These are phyloP conservation scores for Sphaerobolus stellatus DNA, from an alignment of 1,284 basidiomycete genomes.

Conservation along the genomic window DNA sequence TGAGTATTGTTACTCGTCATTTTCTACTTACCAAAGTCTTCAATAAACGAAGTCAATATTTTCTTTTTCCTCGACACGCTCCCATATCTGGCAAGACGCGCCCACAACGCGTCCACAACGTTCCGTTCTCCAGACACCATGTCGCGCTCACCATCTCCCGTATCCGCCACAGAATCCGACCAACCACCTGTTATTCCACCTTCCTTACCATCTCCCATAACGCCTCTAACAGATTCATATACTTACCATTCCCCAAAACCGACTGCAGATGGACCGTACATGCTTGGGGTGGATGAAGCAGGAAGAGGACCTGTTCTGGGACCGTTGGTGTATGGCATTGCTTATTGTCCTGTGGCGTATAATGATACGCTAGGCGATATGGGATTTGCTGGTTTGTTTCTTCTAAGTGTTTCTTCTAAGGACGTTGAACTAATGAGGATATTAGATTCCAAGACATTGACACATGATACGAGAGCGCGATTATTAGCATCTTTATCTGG, in stretches of 20 bases:
- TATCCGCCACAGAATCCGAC: not conserved
- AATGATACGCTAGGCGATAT: slow-evolving; percentile 72
- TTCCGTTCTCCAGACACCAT: no score
- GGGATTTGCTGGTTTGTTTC: slow-evolving; percentile 79
- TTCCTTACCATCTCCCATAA: slow-evolving; percentile 55
- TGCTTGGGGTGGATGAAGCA: slow-evolving; percentile 96
- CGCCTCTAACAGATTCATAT: slow-evolving; percentile 70
- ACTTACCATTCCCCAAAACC: slow-evolving; percentile 78
- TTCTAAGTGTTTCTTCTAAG: not conserved
- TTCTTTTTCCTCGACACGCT: no score
- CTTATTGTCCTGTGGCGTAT: slow-evolving; percentile 86
- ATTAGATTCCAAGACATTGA: slow-evolving; percentile 89
- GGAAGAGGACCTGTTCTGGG: slow-evolving; percentile 93
- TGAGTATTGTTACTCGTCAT: no score
- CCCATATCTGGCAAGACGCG: no score
- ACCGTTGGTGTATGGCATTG: slow-evolving; percentile 93
- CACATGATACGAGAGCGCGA: slow-evolving; percentile 64
- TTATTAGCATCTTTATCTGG: slow-evolving; percentile 64
- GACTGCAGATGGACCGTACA: slow-evolving; percentile 65
- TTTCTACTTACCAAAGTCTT: no score
- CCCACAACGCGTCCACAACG: no score
- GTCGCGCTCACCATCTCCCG: not conserved
- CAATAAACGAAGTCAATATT: no score
- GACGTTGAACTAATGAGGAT: not conserved
- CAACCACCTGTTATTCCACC: slow-evolving; percentile 24